These are phyloP conservation scores for Tolypocladium endophyticum DNA, from an alignment of 2,329 filamentous ascomycete species.

Conservation along the genomic window DNA sequence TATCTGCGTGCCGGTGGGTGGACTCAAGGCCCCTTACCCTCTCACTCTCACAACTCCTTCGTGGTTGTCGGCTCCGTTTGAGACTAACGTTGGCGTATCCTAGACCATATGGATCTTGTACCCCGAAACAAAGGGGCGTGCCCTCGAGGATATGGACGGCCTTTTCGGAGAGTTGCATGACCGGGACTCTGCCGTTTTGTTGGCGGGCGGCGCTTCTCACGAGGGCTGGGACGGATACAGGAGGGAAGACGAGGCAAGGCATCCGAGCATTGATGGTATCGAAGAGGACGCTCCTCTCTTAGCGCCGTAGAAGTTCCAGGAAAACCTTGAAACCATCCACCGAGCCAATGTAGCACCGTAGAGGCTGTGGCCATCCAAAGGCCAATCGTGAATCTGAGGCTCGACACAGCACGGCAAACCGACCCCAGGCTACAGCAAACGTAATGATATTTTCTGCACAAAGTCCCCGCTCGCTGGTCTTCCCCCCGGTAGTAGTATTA, in stretches of 20 bases:
- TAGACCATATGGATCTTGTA: slow-evolving; percentile 31
- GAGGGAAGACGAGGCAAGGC: neutral
- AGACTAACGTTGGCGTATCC: neutral
- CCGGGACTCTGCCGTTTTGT: neutral
- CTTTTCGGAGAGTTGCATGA: slow-evolving; percentile 21
- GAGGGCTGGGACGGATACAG: neutral
- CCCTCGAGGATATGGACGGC: slow-evolving; percentile 33
- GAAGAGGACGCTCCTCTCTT: slow-evolving; percentile 5
- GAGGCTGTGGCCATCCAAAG: neutral
- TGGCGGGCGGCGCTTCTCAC: neutral
- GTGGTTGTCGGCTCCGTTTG: too few relatives aligned
- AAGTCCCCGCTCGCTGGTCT: neutral
- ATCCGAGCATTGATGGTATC: neutral
- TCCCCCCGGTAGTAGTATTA: neutral
- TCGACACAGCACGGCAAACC: neutral
- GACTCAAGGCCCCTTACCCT: neutral
- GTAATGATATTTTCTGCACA: too few relatives aligned
- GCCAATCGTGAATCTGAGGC: too few relatives aligned
- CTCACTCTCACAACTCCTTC: too few relatives aligned
- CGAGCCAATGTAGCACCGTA: neutral
- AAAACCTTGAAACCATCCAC: neutral
- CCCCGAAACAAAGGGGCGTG: slow-evolving; percentile 31
- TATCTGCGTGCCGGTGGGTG: slow-evolving; percentile 5
- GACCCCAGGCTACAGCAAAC: neutral
- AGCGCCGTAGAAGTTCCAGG: neutral